Conservation (phyloP, 495 filamentous ascomycete species). For the Pyronema domesticum region DNA sequence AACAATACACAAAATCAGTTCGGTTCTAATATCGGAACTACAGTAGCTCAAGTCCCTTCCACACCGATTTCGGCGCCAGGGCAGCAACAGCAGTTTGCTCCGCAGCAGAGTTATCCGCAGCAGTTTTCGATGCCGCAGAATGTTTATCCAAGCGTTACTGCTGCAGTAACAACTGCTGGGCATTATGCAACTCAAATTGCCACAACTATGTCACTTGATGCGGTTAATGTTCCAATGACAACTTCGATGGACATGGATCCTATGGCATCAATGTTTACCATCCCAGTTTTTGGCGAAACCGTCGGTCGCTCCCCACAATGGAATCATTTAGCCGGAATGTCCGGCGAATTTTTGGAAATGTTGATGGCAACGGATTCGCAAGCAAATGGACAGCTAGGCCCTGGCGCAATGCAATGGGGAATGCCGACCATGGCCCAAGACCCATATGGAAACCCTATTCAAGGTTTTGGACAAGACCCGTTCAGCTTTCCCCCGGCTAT, state of each 20-base stretch:
- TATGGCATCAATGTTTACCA: slow-evolving; percentile 46
- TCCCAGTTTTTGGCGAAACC: slow-evolving; percentile 66
- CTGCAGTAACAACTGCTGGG: slow-evolving; percentile 31
- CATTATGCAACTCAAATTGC: slow-evolving; percentile 28
- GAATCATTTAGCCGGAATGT: slow-evolving; percentile 31
- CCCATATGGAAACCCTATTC: slow-evolving; percentile 6
- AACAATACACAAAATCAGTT: neutral
- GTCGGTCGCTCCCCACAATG: slow-evolving; percentile 68
- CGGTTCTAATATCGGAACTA: neutral
- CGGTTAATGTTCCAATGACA: slow-evolving; percentile 25
- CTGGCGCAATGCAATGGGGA: slow-evolving; percentile 25
- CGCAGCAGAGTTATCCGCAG: slow-evolving; percentile 32
- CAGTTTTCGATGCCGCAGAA: slow-evolving; percentile 41
- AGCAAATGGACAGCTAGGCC: slow-evolving; percentile 12
- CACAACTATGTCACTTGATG: slow-evolving; percentile 26
- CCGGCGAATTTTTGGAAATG: slow-evolving; percentile 41
- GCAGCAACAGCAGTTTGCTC: slow-evolving; percentile 27
- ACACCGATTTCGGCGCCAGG: neutral
- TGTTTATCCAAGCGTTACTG: slow-evolving; percentile 29
- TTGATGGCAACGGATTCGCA: neutral
- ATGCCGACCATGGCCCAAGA: slow-evolving; percentile 12
- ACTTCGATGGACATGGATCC: slow-evolving; percentile 50
- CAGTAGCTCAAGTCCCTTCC: neutral
- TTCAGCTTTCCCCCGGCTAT: neutral
- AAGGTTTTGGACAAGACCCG: neutral